Evolutionary conservation across 2,329 filamentous ascomycete genomes (phyloP), one percentile per base, ranked within the genome.

Genomic region (Monilinia polystroma): DNA sequence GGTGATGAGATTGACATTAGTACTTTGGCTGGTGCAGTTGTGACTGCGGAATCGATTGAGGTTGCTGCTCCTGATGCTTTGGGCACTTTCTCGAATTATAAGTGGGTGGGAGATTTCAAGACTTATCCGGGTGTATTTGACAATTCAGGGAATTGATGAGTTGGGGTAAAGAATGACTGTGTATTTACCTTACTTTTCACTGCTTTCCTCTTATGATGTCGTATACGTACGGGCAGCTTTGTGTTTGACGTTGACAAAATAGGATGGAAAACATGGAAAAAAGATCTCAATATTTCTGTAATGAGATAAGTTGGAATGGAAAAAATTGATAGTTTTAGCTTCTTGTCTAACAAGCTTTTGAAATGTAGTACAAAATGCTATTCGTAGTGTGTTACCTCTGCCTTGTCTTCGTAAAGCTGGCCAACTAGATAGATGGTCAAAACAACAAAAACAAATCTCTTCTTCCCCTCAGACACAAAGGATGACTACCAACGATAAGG

Each of bases 41-140:
- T 64, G 14, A 64, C 41, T 20, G 45, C 45, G 11, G 16, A 67
- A 20, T 57, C 57, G 32, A 64, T 67, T 26, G 52, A 57, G 59
- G 55, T 56, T 29, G 59, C 53, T 14, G 59, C 59, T 35, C 53
- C 66, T 11, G 38, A 32, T 20, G 52, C 51, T n/a, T 5, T 29
- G 6, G 64, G 64, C 20, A 63, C 57, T 6, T 66, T 63, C 20
- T 35, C 49, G 3, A 66, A 66, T 53, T 66, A 26, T 23, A 67
- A 26, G 41, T 67, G 66, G 66, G 66, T 64, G 41, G 59, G 59
- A 29, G 60, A 58, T 1, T 67, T 67, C 38, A 67, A 51, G 43
- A 18, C 20, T 12, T 67, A 64, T 26, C 52, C 59, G 23, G 64
- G 55, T 20, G 35, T 66, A 4, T 32, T 45, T 45, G 62, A 35